Percentiles rank a stretch among this genome's conserved stretches.
Conservation (phyloP, 2,329 filamentous ascomycete genomes). For the Pseudogymnoascus sp. region DNA sequence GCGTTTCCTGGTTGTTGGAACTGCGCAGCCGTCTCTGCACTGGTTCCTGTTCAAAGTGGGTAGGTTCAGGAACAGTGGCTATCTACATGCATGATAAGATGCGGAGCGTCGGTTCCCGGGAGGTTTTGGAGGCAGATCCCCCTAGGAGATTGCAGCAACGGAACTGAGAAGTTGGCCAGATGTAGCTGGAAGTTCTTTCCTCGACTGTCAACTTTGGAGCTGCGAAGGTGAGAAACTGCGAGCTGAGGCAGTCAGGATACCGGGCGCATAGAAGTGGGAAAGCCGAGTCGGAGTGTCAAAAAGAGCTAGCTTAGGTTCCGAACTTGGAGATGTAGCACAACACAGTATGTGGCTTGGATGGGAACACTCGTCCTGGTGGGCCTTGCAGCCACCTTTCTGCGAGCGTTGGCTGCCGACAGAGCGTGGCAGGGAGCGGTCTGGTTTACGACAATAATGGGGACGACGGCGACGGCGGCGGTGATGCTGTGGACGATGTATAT, state of each 20-base stretch:
- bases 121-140: not conserved
- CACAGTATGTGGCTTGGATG: not conserved
- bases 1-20: not conserved
- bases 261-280: not conserved
- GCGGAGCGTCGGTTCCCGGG: not conserved
- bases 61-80: not conserved
- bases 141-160: not conserved
- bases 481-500: not conserved
- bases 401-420: not conserved
- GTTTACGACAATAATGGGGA: not conserved
- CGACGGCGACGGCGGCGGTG: not conserved
- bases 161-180: not conserved
- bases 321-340: not conserved
- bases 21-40: not conserved
- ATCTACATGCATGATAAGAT: not conserved
- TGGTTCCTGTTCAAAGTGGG: not conserved
- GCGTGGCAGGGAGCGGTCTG: not conserved
- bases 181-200: not conserved
- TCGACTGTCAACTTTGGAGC: not conserved
- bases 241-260: not conserved
- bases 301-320: not conserved
- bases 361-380: slow-evolving; percentile 1
- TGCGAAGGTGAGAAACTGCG: not conserved
- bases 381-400: not conserved
- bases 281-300: slow-evolving; percentile 6